Evolutionary conservation across 1,139 yeast species (phyloP), one percentile per base, ranked within the genome.

Genomic region (Citeromyces siamensis): DNA sequence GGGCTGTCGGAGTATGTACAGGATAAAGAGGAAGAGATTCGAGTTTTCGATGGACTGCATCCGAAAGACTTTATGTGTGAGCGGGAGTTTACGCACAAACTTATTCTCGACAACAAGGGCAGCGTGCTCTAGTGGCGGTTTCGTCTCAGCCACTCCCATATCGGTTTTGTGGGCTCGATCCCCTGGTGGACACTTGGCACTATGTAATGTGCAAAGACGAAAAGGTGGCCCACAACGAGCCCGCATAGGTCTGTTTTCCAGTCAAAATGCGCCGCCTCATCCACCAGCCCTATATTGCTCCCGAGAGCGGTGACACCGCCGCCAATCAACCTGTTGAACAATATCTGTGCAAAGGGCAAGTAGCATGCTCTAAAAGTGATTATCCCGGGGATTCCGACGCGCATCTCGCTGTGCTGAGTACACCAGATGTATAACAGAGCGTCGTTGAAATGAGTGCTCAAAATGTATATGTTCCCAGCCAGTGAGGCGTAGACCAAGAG

Each of bases 401-500:
- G 56, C 18, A 57, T 53, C 20, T 55, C 56, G 3, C 68, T 64
- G 41, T 66, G 59, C 18, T 66, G 57, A 19, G 69, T 58, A 0
- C 70, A 55, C 68, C 72, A 66, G 27, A 68, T 48, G 44, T 64
- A 69, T 3, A 62, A 44, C 36, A 68, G 40, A 3, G 62, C 52
- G 35, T 61, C 58, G 18, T 60, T 49, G 27, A 69, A 48, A 20
- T 56, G 53, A 1, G 55, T 47, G 5, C 69, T 67, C 17, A 66
- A 49, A 21, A 58, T 45, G 19, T 54, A 52, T 23, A 61, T 43
- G 8, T 56, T 51, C 19, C 47, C 48, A n/a, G 59, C 41, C 28
- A 44, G 44, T 1, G 57, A 47, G 10, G 63, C 48, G 35, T 56
- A 54, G 2, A 52, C 23, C 19, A 63, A 33, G 8, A 63, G 44